phyloP scores from a whole-genome alignment of 257 asterid species.

The Solanum dulcamara region DNA sequence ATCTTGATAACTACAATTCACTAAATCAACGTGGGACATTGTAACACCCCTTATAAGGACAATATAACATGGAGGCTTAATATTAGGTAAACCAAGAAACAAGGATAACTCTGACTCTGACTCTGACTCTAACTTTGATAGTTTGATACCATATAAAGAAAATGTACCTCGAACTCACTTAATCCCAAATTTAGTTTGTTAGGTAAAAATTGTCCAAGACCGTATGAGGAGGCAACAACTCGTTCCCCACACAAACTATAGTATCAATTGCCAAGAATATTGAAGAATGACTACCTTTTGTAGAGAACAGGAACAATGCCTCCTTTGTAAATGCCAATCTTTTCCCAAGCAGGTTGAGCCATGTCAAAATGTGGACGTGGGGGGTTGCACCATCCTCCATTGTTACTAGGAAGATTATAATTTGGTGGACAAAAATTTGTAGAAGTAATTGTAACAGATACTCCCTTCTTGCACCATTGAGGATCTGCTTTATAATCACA shows the following conservation, averaged over 20 bases:
- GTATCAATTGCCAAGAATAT: neutral
- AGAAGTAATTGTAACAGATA: conserved; percentile 48
- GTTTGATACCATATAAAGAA: neutral
- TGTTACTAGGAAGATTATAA: conserved; percentile 39
- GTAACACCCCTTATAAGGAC: neutral
- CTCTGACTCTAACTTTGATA: neutral
- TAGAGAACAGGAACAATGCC: conserved; percentile 55
- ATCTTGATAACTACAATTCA: neutral
- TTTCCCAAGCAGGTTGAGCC: conserved; percentile 74
- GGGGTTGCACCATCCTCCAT: conserved; percentile 79
- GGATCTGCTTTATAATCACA: conserved; percentile 33
- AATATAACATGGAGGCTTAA: neutral
- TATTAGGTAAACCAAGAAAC: neutral
- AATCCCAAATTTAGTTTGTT: neutral
- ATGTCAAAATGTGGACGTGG: conserved; percentile 68
- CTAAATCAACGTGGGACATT: neutral
- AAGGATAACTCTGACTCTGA: neutral
- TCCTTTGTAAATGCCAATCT: conserved; percentile 52
- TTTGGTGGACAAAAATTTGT: conserved; percentile 72
- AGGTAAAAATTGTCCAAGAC: neutral
- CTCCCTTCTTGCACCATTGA: conserved; percentile 44
- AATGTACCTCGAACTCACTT: neutral
- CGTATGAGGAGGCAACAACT: neutral
- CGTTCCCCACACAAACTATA: neutral
- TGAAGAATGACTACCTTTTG: conserved; percentile 30